phyloP scores from a whole-genome alignment of 495 filamentous ascomycete species.

The Aspergillus wentii region DNA sequence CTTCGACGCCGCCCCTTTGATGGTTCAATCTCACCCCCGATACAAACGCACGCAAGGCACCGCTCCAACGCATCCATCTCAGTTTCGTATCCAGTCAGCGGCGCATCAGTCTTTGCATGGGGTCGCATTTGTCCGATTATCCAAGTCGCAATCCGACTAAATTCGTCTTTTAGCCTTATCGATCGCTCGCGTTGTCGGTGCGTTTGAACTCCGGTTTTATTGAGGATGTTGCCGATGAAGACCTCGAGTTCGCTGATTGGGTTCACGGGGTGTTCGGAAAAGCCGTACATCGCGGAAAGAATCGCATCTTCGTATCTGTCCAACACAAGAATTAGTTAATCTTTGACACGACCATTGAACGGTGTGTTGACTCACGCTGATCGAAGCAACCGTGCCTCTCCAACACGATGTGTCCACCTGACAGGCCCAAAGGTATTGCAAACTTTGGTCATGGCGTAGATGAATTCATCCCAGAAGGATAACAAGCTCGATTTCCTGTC shows the following conservation, averaged over 20 bases:
- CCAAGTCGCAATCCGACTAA: conserved; percentile 43
- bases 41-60: conserved; percentile 14
- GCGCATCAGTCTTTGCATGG: neutral
- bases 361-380: conserved; percentile 46
- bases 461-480: conserved; percentile 15
- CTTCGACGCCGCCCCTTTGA: neutral
- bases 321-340: too few species aligned
- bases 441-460: conserved; percentile 36
- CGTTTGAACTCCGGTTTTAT: conserved; percentile 52
- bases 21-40: neutral
- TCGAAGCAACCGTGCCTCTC: conserved; percentile 45
- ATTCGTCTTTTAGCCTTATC: conserved; percentile 52
- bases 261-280: conserved; percentile 51
- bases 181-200: conserved; percentile 60
- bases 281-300: conserved; percentile 47
- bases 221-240: conserved; percentile 68
- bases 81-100: conserved; percentile 2
- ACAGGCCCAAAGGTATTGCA: conserved; percentile 37
- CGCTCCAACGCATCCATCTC: conserved; percentile 8
- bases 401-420: conserved; percentile 39
- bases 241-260: conserved; percentile 69
- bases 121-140: conserved; percentile 37
- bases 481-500: neutral
- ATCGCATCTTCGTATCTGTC: conserved; percentile 64
- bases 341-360: too few species aligned